Percentiles rank a stretch among this genome's conserved stretches.
Conservation (phyloP, 805 yeast genomes). For the Teunomyces stri region DNA sequence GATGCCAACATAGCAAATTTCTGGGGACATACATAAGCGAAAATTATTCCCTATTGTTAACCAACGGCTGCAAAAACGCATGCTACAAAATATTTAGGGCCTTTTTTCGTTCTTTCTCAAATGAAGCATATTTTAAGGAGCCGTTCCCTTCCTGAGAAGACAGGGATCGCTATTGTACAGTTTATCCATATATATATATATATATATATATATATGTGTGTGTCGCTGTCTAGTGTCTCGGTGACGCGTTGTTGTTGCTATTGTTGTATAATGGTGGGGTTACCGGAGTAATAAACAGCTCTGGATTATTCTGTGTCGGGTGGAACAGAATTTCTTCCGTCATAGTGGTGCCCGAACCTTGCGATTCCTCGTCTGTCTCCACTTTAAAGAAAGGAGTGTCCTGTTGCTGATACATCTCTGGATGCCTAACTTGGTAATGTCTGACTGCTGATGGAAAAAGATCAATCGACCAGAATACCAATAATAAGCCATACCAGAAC, state of each 20-base stretch:
- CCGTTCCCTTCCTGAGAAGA: no score
- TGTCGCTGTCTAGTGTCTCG: no score
- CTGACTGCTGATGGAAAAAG: constrained; percentile 48
- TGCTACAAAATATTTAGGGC: background rate
- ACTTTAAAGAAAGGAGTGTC: background rate
- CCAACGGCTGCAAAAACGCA: background rate
- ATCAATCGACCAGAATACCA: constrained; percentile 65
- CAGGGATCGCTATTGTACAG: background rate
- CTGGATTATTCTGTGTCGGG: background rate
- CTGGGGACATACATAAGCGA: background rate
- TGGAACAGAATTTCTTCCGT: background rate
- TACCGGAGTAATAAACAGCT: background rate
- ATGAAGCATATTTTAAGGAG: background rate
- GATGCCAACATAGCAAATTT: background rate
- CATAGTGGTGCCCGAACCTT: background rate
- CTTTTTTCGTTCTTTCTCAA: background rate
- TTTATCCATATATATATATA: background rate
- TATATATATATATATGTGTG: no score
- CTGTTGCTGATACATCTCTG: background rate
- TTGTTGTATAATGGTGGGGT: background rate
- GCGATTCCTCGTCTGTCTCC: background rate
- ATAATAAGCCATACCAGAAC: constrained; percentile 77
- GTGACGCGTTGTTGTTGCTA: no score
- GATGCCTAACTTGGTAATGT: constrained; percentile 1
- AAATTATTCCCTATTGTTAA: background rate